Base-by-base conservation (phyloP, 78 protist genomes). In the Dictyostelium capitatum region DNA sequence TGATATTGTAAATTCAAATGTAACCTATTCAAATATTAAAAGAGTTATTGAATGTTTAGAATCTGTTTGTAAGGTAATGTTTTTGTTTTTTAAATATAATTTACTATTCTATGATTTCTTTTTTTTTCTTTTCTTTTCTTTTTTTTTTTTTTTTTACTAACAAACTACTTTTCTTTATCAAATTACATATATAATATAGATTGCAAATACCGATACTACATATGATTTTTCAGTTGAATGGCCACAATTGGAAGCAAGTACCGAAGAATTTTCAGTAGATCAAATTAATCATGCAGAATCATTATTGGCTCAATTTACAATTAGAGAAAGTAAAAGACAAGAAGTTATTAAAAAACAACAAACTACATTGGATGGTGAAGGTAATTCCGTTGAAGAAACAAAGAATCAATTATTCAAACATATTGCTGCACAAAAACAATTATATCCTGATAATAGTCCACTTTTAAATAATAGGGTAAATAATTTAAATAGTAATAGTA, bases 351-450 rank as follows among this genome's bases (percentile, higher is more conserved):
- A 87, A 57, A 87, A 87, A 79, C 77, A 79, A 32, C 83, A 87
- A 37, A 25, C 43, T 48, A 82, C 57, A 48, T 37, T 37, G 2
- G 43, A 37, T 37, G 48, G 23, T 10, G 69, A 54, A 6, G 65
- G 78, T 14, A 28, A 28, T 32, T 85, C 92, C 12, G 84, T 87
- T 10, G 83, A 80, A 10, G 93, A 70, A 30, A 87, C 93, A 9
- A 87, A 87, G 54, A 87, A 74, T 64, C 83, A 77, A 87, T 47
- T 87, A 32, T 87, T 87, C 69, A 82, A 87, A 77, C 93, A 87
- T 87, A 43, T 87, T 10, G 93, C 93, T 9, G 93, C 67, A 48
- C 93, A 87, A 78, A 87, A 87, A 30, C 67, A 74, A 56, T 19
- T 77, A 28, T 87, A 87, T 87, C 93, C 93, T 5, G 92, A 84